Base-by-base conservation (phyloP, 2,329 filamentous ascomycete genomes). In the Neophaeococcomyces mojaviensis region DNA sequence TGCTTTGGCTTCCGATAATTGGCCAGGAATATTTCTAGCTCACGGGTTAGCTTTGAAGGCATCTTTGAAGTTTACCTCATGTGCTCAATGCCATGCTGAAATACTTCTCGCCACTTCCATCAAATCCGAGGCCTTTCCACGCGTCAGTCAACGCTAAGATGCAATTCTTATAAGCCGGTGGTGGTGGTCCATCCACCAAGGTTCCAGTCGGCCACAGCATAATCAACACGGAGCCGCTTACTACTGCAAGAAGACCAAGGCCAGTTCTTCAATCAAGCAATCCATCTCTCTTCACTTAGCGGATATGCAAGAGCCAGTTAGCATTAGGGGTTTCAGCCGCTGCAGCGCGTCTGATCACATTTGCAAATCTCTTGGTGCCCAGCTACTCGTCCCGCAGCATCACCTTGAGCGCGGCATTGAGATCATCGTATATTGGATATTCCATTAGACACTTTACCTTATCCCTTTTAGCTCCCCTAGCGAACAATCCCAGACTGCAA, bases 231-330 rank as follows among this genome's bases (percentile, higher is more conserved):
- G 15, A 28, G 37, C 22, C 13, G 22, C 37, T 24, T 20, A 5
- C 3, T n/a, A n/a, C 37, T 28, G 37, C 20, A 15, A 13, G 19
- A 26, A 10, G 37, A 7, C 20, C 13, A 4, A 26, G 7, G 8
- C 6, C 26, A n/a, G 20, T 18, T 26, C 19, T 12, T 37, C n/a
- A 8, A 5, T 46, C 39, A 19, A 46, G 40, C 43, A 53, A 56
- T n/a, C 50, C 52, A 10, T 53, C 50, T 42, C 49, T 44, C 12
- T 34, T 30, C n/a, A 54, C 40, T 16, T 50, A 33, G 33, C 55
- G 47, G 18, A 50, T 34, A 2, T 44, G 50, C 4, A 55, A 49
- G 15, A 46, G 30, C 31, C 50, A 46, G 19, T 46, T 47, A 15
- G 50, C 42, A 20, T 49, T 34, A 5, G 40, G 16, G 18, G 42